Base-by-base conservation (phyloP, 352 stramenopile genomes). In the Phytopythium mirpurense region DNA sequence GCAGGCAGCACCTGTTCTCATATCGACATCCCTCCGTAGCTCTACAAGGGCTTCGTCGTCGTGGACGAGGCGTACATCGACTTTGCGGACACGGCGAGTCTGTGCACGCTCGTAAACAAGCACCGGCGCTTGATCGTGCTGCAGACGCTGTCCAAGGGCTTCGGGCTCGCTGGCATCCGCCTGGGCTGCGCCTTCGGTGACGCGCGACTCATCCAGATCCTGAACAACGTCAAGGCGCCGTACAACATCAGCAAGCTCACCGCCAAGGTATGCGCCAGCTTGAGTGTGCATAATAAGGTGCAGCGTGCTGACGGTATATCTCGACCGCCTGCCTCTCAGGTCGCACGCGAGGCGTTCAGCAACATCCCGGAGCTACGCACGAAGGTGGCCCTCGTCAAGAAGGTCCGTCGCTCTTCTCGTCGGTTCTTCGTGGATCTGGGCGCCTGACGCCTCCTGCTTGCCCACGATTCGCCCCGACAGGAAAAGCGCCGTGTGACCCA, bases 161-260 rank as follows among this genome's bases (percentile, higher is more conserved):
- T 99, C 68, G 97, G 97, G 21, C 83, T 99, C 49, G 97, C 97
- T 21, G 97, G 93, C 8, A 98, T 99, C 67, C 94, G 83, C 40
- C 62, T 97, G 35, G 90, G 90, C 7, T 88, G 95, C 57, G 90
- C 95, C 23, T 97, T 99, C 51, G 96, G 84, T 34, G 67, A 93
- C 59, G 65, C 86, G 8, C 83, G 88, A 53, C 76, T 99, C 10
- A 98, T 99, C 65, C 88, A 98, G 74, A 84, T 98, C 35, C 93
- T 99, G 56, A 99, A 99, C 75, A 99, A 98, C 63, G 93, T 98
- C 55, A 99, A 99, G 72, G 96, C 96, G n/a, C 96, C 96, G 16
- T 99, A 99, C 82, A 99, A 99, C 78, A 95, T 99, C 54, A 99
- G 97, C 84, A 97, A 96, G 59, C 72, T 99, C 29, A 98, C 96